A percentile compares a stretch with the other conserved stretches of the same genome.
Evolutionary conservation across 331 rosid genomes (phyloP).

Genomic region (Pyrus hybrid): DNA sequence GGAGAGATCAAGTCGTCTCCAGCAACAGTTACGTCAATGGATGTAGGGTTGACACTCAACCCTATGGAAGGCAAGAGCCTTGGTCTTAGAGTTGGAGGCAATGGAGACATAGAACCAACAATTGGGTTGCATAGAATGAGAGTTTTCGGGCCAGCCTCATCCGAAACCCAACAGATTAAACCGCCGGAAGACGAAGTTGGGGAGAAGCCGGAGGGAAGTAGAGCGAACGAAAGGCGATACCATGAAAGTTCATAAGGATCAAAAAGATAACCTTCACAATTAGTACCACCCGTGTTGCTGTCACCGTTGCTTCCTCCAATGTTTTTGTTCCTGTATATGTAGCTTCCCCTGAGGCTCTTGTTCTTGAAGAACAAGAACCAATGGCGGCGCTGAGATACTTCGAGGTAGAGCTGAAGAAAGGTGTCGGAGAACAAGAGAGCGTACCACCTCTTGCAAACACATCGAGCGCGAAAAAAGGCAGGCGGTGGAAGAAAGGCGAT

Average conservation of each 20-base stretch:
- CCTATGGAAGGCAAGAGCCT: constrained; percentile 88
- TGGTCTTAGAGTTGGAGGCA: constrained; percentile 65
- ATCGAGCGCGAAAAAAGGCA: constrained; percentile 78
- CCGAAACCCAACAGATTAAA: constrained; percentile 63
- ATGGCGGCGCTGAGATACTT: constrained; percentile 46
- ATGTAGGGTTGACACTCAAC: constrained; percentile 44
- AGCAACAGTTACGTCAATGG: constrained; percentile 62
- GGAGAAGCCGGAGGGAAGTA: constrained; percentile 66
- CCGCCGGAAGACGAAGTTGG: constrained; percentile 78
- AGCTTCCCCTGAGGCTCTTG: constrained; percentile 38
- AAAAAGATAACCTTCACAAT: constrained; percentile 60
- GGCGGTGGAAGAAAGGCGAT: constrained; percentile 81
- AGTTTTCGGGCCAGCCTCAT: constrained; percentile 72
- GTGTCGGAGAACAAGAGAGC: constrained; percentile 53
- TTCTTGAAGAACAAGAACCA: constrained; percentile 89
- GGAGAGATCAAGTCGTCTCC: constrained; percentile 97
- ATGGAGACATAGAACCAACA: constrained; percentile 49
- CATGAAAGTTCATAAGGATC: constrained; percentile 72
- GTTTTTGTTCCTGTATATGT: constrained; percentile 29
- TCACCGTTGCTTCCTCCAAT: neutral
- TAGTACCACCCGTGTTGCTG: neutral
- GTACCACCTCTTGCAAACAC: constrained; percentile 89
- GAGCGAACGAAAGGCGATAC: constrained; percentile 55
- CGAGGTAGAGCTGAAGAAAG: constrained; percentile 72
- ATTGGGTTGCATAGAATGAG: constrained; percentile 75